A percentile compares a stretch with the other conserved stretches of the same genome.
These are phyloP conservation scores for Nematodospora anomalae DNA, from an alignment of 1,139 yeast genomes.

Conservation along the genomic window DNA sequence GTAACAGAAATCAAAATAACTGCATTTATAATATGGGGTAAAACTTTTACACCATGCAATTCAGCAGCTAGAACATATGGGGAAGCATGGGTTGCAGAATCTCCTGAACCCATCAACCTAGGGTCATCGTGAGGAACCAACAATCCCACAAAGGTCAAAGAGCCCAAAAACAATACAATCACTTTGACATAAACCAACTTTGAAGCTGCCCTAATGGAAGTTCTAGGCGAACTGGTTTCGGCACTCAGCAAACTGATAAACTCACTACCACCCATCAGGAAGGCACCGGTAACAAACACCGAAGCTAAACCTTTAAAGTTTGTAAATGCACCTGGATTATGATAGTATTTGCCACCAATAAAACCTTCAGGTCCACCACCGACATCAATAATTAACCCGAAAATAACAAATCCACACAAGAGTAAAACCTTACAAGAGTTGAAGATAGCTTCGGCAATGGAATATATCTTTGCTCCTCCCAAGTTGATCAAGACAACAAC, in stretches of 20 bases:
- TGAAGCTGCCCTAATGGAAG: constrained; percentile 33
- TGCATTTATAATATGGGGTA: constrained; percentile 34
- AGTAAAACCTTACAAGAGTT: constrained; percentile 32
- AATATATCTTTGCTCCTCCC: constrained; percentile 36
- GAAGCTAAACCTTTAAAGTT: constrained; percentile 28
- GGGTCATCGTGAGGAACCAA: constrained; percentile 30
- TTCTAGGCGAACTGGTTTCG: constrained; percentile 32
- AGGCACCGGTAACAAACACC: constrained; percentile 28
- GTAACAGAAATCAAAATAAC: constrained; percentile 35
- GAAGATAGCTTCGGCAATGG: constrained; percentile 33
- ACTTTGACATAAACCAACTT: constrained; percentile 39
- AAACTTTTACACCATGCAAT: constrained; percentile 29
- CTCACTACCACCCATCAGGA: constrained; percentile 28
- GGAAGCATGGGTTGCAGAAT: constrained; percentile 32
- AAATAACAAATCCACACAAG: constrained; percentile 32
- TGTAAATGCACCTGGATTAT: constrained; percentile 26
- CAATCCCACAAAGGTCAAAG: constrained; percentile 31
- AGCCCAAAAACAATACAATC: constrained; percentile 31
- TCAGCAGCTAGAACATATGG: constrained; percentile 43
- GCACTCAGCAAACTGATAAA: constrained; percentile 37
- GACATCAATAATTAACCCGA: constrained; percentile 29
- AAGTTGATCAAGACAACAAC: constrained; percentile 29
- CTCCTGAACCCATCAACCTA: constrained; percentile 20
- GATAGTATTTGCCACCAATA: constrained; percentile 38
- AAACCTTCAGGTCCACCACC: constrained; percentile 35